phyloP scores from a whole-genome alignment of 208 protist species.

The Acanthamoeba sp. region DNA sequence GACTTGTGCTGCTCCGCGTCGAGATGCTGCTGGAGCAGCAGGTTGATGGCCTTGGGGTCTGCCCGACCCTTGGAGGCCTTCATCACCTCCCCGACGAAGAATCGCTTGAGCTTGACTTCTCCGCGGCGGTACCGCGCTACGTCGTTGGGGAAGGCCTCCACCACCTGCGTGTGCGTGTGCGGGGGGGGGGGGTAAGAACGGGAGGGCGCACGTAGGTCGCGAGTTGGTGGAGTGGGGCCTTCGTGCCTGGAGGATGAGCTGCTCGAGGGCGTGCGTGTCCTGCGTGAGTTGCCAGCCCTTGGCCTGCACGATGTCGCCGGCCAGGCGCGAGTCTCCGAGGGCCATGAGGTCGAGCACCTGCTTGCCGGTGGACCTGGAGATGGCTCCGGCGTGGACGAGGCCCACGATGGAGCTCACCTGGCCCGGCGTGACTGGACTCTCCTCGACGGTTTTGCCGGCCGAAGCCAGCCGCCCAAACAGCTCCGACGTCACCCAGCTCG shows the following conservation, averaged over 20 bases:
- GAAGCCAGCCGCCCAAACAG: neutral
- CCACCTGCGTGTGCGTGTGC: neutral
- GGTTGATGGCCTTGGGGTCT: slow-evolving; percentile 34
- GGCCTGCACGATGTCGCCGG: neutral
- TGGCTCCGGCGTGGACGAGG: slow-evolving; percentile 19
- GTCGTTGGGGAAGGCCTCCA: neutral
- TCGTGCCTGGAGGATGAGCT: neutral
- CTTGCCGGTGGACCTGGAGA: neutral
- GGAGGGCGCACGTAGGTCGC: neutral
- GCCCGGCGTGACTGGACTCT: neutral
- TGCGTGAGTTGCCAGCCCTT: slow-evolving; percentile 13
- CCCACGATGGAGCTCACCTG: slow-evolving; percentile 6
- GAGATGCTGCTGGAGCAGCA: neutral
- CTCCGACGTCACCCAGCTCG: slow-evolving; percentile 18
- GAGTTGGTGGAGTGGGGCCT: neutral
- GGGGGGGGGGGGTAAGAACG: neutral
- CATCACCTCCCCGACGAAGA: slow-evolving; percentile 44
- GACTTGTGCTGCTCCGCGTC: neutral
- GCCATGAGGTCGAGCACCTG: slow-evolving; percentile 20
- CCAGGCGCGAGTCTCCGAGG: neutral
- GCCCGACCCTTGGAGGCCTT: neutral
- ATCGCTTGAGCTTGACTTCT: neutral
- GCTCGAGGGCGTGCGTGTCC: neutral
- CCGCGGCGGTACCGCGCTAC: neutral
- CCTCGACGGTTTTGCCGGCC: neutral